Conservation (phyloP, 1,284 basidiomycete species). For the Vanrija pseudolonga region DNA sequence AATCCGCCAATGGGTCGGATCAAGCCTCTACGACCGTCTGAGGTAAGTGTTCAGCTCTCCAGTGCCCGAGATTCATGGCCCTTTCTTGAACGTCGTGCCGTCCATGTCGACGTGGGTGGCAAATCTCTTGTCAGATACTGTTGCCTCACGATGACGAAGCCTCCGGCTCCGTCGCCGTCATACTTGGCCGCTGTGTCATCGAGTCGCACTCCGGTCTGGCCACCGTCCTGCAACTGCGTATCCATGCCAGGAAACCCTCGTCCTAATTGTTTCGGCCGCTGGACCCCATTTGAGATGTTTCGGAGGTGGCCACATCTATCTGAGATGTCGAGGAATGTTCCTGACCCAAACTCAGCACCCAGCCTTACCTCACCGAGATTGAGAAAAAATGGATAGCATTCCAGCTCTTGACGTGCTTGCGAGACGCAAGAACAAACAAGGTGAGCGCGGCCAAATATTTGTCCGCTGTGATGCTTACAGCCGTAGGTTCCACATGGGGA, state of each 20-base stretch:
- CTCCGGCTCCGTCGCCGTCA: too few species aligned
- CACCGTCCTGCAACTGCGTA: neutral
- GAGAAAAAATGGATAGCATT: constrained; percentile 99
- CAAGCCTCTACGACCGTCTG: constrained; percentile 94
- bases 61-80: too few species aligned
- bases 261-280: too few species aligned
- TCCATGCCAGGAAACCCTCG: too few species aligned
- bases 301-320: neutral
- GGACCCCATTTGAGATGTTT: too few species aligned
- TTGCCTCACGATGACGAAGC: too few species aligned
- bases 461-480: neutral
- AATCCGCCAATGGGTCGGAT: constrained; percentile 90
- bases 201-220: neutral
- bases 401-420: constrained; percentile 81
- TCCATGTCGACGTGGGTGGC: too few species aligned
- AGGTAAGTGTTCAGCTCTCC: constrained; percentile 59
- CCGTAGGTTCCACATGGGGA: constrained; percentile 85
- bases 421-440: constrained; percentile 70
- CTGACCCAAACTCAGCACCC: constrained; percentile 60
- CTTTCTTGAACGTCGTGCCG: too few species aligned
- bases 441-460: constrained; percentile 35
- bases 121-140: too few species aligned
- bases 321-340: neutral
- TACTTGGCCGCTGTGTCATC: neutral
- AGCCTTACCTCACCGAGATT: constrained; percentile 83